Evolutionary conservation across 1,139 yeast genomes (phyloP), one percentile per base, ranked within the genome.

Genomic region (Scheffersomyces illinoinensis): DNA sequence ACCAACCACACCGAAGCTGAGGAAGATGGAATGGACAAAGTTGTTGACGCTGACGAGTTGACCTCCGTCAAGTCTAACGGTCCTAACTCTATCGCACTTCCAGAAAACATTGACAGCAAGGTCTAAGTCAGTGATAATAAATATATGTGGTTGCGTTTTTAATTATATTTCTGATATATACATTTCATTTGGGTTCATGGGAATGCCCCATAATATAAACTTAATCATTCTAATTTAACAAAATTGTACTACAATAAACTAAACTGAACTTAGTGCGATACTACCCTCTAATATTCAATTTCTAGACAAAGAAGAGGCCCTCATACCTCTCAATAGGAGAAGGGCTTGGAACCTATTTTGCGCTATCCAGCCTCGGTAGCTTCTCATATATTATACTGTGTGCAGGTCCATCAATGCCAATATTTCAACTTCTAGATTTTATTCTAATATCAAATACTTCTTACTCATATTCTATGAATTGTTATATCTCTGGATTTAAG

Each of bases 1-100:
- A 73, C 73, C 50, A 86, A 85, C 61, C 78, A 74, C 62, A 81
- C 87, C 52, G 76, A 71, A 39, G 65, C 71, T n/a, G 81, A 76
- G 59, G 82, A 79, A 52, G 80, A 76, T 57, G 74, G 71, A 26
- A 62, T 76, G 59, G 72, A 62, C 53, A 75, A 71, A 50, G 64
- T 72, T 33, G 56, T 75, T 54, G 77, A 67, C 14, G 69, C 66
- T 18, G 64, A 63, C 4, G 79, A 76, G 64, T 60, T 75, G 54
- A 68, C 64, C 57, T 66, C 71, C 14, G 71, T 69, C 51, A 65
- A 66, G 56, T 71, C 73, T 5, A 55, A 53, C 43, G 57, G 53
- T 26, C 53, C 51, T 19, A 10, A 19, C 21, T 19, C 50, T 48
- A 48, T 24, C 18, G 26, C 26, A 4, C 21, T 48, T 48, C 51